Conservation (phyloP, 2,329 filamentous ascomycete genomes). For the Curvularia hawaiiensis region DNA sequence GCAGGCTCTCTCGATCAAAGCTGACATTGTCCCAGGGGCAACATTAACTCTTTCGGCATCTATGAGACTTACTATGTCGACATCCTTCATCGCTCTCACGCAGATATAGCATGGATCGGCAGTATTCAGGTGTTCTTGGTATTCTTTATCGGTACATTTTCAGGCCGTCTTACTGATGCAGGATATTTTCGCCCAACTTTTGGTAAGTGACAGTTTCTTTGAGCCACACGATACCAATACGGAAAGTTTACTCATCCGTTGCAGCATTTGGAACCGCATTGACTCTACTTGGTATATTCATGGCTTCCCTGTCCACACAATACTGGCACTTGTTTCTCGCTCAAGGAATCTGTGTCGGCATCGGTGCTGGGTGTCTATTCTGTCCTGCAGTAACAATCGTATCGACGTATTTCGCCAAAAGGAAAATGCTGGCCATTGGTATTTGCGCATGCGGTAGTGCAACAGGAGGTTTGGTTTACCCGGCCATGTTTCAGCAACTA, state of each 20-base stretch:
- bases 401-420: constrained; percentile 2
- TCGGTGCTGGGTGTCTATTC: constrained; percentile 25
- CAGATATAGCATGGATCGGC: constrained; percentile 57
- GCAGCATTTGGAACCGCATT: neutral
- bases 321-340: constrained; percentile 52
- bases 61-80: constrained; percentile 38
- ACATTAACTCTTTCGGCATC: constrained; percentile 34
- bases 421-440: constrained; percentile 7
- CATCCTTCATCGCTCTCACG: constrained; percentile 43
- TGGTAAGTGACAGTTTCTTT: neutral
- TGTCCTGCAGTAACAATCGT: constrained; percentile 1
- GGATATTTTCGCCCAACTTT: constrained; percentile 39
- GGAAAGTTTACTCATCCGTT: neutral
- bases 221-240: no score
- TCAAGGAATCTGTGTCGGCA: constrained; percentile 32
- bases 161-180: constrained; percentile 55
- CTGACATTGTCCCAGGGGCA: constrained; percentile 16
- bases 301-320: constrained; percentile 48
- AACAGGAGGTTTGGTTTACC: constrained; percentile 25
- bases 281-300: constrained; percentile 52
- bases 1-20: no score
- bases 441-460: constrained; percentile 20
- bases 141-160: constrained; percentile 52
- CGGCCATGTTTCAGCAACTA: constrained; percentile 16
- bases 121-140: constrained; percentile 55